Percentiles rank a stretch among this genome's conserved stretches.
Conservation (phyloP, 1,284 basidiomycete genomes). For the Ganoderma meredithae region DNA sequence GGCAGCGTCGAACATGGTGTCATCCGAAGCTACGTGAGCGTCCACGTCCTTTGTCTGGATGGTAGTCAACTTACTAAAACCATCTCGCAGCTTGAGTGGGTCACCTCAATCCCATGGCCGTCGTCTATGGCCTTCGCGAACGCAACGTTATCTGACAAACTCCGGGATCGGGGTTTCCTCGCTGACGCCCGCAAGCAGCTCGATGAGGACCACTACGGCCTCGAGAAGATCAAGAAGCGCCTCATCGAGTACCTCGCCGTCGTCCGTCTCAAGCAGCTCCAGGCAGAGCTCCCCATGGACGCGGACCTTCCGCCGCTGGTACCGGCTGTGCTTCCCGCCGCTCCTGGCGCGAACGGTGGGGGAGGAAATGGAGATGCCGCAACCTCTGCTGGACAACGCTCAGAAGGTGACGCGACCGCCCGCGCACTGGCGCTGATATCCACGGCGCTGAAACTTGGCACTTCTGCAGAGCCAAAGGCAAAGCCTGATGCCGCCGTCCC, state of each 20-base stretch:
- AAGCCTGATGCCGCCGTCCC: conserved; percentile 8
- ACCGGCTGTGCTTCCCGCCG: conserved; percentile 2
- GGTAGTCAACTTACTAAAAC: conserved; percentile 28
- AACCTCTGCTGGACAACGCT: conserved; percentile 5
- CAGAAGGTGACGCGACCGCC: conserved; percentile 31
- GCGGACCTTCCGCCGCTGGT: neutral
- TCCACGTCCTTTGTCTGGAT: conserved; percentile 23
- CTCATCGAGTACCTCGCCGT: conserved; percentile 92
- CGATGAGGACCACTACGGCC: conserved; percentile 88
- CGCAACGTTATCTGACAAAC: conserved; percentile 38
- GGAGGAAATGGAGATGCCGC: conserved; percentile 8
- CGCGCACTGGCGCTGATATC: conserved; percentile 27
- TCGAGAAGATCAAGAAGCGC: conserved; percentile 91
- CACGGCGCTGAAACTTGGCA: conserved; percentile 28
- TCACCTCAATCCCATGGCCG: conserved; percentile 82
- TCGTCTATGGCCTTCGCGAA: conserved; percentile 44
- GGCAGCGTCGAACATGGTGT: conserved; percentile 84
- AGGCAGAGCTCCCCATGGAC: conserved; percentile 47
- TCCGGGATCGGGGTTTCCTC: conserved; percentile 66
- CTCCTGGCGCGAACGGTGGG: conserved; percentile 3
- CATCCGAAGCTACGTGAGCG: conserved; percentile 75
- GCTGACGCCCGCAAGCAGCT: conserved; percentile 74
- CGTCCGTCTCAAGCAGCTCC: conserved; percentile 77
- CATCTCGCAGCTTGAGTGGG: conserved; percentile 77
- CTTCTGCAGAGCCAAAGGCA: conserved; percentile 20